Evolutionary conservation across 768 basidiomycete genomes (phyloP), one percentile per base, ranked within the genome.

Genomic region (Leccinum obscurum): DNA sequence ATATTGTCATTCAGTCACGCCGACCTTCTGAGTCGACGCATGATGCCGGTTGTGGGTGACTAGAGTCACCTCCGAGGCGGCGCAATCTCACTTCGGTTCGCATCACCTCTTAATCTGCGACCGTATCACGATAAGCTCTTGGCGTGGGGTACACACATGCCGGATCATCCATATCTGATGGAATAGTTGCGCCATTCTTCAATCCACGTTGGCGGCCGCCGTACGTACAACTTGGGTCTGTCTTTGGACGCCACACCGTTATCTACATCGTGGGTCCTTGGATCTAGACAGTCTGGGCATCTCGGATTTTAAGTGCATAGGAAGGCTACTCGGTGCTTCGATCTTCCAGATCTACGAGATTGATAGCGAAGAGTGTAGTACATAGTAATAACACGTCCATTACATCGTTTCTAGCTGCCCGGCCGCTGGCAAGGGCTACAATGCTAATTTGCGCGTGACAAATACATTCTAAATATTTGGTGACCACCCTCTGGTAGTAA

Each of bases 51-150:
- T n/a, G 28, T 51, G 20, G 26, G 30, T 28, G 26, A 20, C 14
- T 24, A 26, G 48, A 11, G 15, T 26, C 17, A 9, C 28, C 28
- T n/a, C 28, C 15, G 50, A 51, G 17, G 26, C 15, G 10, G 15
- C 26, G 15, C 13, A 52, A 52, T 52, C 32, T 32, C n/a, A 17
- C 52, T 7, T 14, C 32, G n/a, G 32, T 22, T 2, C 11, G n/a
- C 41, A 58, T 54, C 28, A 44, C 64, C 65, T 49, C 65, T 63
- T 46, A 63, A 66, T 66, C 65, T 26, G 52, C 64, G 64, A 54
- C 41, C 41, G 13, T 35, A 44, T 66, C 51, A 32, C 44, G 20
- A 53, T 39, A 48, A n/a, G 20, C 55, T 56, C 41, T 44, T 56
- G 15, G 55, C 48, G 22, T 6, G 10, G 24, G 13, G 14, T 44